Conservation (phyloP, 1,284 basidiomycete genomes). For the Serendipita sp. region DNA sequence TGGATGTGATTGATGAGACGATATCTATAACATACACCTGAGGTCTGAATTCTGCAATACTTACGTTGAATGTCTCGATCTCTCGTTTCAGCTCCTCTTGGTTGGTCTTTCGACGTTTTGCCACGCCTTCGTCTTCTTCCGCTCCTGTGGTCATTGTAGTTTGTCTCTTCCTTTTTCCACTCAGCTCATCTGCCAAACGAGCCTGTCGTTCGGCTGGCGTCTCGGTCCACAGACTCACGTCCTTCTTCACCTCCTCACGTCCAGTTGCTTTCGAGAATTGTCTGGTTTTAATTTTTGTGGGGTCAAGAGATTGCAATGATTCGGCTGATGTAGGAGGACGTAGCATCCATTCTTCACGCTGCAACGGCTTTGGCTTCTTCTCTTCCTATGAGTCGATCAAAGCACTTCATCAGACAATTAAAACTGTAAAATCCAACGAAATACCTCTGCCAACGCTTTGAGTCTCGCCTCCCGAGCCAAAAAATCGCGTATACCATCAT, state of each 20-base stretch:
- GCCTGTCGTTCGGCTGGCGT: conserved; percentile 79
- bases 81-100: conserved; percentile 7
- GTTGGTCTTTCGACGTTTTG: conserved; percentile 46
- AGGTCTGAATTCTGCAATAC: conserved; percentile 18
- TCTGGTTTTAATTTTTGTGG: conserved; percentile 48
- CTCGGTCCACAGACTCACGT: conserved; percentile 78
- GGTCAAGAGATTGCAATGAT: conserved; percentile 48
- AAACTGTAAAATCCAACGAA: conserved; percentile 12
- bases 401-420: conserved; percentile 12
- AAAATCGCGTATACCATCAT: conserved; percentile 59
- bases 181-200: conserved; percentile 71
- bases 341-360: conserved; percentile 92
- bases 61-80: conserved; percentile 69
- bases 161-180: conserved; percentile 59
- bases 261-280: conserved; percentile 20
- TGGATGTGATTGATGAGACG: conserved; percentile 20
- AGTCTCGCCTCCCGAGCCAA: conserved; percentile 67
- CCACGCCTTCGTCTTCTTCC: conserved; percentile 26
- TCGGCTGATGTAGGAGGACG: conserved; percentile 72
- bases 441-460: conserved; percentile 48
- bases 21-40: neutral
- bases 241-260: conserved; percentile 23
- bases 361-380: conserved; percentile 51
- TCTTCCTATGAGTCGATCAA: conserved; percentile 36
- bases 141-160: conserved; percentile 38